Conservation (phyloP, 176 grass and related monocot genomes). For the Ensete glaucum region DNA sequence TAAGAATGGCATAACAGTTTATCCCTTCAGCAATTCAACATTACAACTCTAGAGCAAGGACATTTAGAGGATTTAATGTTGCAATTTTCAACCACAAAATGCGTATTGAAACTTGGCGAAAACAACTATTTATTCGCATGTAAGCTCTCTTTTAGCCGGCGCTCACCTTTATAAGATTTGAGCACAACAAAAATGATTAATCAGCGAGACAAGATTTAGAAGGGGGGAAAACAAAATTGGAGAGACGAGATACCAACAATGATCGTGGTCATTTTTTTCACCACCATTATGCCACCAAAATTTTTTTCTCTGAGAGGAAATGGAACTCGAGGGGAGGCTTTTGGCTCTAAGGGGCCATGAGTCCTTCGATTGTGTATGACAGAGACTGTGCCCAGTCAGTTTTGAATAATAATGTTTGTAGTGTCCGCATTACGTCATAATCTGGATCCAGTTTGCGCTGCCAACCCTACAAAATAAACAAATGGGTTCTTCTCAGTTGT, state of each 20-base stretch:
- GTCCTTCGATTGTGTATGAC: conserved; percentile 91
- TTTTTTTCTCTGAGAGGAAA: not conserved
- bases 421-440: conserved; percentile 92
- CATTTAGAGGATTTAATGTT: no score
- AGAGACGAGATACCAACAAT: not conserved
- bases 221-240: not conserved
- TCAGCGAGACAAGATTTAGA: not conserved
- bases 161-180: not conserved
- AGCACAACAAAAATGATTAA: not conserved
- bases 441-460: conserved; percentile 96
- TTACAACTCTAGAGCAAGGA: no score
- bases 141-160: no score
- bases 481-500: not conserved
- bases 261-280: not conserved
- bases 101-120: no score
- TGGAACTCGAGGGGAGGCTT: not conserved
- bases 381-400: conserved; percentile 83
- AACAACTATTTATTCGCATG: no score
- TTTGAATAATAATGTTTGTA: conserved; percentile 77
- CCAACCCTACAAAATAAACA: conserved; percentile 61
- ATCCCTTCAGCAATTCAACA: no score
- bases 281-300: conserved; percentile 1
- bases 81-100: no score
- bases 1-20: no score
- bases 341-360: conserved; percentile 54